A percentile compares a stretch with the other conserved stretches of the same genome.
Evolutionary conservation across 176 grass and related monocot genomes (phyloP).

Genomic region (Cenchrus purpureus): DNA sequence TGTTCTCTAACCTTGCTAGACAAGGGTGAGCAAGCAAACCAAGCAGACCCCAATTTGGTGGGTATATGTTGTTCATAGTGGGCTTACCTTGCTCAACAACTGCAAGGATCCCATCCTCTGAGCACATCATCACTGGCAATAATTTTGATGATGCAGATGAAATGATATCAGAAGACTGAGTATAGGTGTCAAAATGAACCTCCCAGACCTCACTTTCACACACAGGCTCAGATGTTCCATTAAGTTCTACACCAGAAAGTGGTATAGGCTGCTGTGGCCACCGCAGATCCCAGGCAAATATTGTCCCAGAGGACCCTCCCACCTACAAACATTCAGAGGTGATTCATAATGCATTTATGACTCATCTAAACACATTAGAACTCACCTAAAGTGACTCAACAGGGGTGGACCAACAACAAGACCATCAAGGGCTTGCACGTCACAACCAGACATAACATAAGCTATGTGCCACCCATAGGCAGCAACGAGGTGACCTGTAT

Average conservation of each 20-base stretch:
- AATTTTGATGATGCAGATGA: constrained; percentile 64
- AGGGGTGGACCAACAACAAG: background rate
- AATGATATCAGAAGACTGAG: constrained; percentile 57
- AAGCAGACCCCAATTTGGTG: no score
- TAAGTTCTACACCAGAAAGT: constrained; percentile 61
- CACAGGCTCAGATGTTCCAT: constrained; percentile 38
- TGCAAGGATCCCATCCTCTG: constrained; percentile 90
- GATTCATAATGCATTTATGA: background rate
- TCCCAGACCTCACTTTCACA: constrained; percentile 92
- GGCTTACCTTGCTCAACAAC: constrained; percentile 79
- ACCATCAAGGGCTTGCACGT: background rate
- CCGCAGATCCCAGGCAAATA: constrained; percentile 91
- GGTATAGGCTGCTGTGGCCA: constrained; percentile 72
- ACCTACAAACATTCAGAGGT: constrained; percentile 62
- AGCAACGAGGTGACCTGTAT: background rate
- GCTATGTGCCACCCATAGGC: background rate
- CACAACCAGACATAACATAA: background rate
- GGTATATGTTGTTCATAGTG: background rate
- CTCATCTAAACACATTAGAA: constrained; percentile 22
- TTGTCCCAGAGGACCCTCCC: constrained; percentile 77
- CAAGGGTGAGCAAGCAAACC: no score
- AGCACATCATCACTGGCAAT: constrained; percentile 93
- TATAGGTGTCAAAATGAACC: constrained; percentile 84
- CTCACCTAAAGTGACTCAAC: background rate
- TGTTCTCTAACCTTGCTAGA: no score